Percentiles rank a stretch among this genome's conserved stretches.
Evolutionary conservation across 352 stramenopile genomes (phyloP).

Genomic region (Achlya hypogyna): DNA sequence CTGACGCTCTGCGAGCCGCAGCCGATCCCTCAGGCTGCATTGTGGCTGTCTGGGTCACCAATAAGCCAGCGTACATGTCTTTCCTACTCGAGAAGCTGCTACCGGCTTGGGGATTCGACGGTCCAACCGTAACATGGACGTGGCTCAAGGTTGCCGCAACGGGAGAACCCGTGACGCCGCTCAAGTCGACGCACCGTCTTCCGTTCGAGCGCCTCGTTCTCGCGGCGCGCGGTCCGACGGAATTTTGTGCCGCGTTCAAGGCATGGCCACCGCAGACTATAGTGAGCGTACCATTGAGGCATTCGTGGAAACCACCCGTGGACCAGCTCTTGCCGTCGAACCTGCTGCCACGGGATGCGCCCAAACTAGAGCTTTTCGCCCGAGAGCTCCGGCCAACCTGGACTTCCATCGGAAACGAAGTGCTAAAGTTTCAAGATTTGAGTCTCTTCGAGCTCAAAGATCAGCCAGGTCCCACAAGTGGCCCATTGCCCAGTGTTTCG

Average conservation of each 20-base stretch:
- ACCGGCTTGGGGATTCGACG: conserved; percentile 47
- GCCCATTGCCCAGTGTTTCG: no score
- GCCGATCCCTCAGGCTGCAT: conserved; percentile 35
- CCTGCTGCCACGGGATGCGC: neutral
- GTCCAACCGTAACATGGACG: conserved; percentile 44
- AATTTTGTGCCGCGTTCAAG: neutral
- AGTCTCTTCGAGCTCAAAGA: neutral
- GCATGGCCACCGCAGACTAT: conserved; percentile 34
- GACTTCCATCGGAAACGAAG: conserved; percentile 60
- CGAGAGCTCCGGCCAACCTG: conserved; percentile 50
- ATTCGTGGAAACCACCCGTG: conserved; percentile 69
- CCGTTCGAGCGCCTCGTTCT: conserved; percentile 59
- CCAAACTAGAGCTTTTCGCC: conserved; percentile 55
- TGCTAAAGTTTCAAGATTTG: conserved; percentile 41
- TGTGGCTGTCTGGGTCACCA: conserved; percentile 68
- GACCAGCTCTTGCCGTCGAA: conserved; percentile 40
- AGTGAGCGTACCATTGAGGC: conserved; percentile 52
- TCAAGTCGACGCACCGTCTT: conserved; percentile 50
- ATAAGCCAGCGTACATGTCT: conserved; percentile 40
- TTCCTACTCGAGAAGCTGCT: conserved; percentile 53
- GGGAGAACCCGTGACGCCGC: conserved; percentile 46
- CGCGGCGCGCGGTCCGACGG: conserved; percentile 31
- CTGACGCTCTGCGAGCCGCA: conserved; percentile 25
- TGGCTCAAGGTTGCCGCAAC: conserved; percentile 61
- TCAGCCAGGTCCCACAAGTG: neutral